Evolutionary conservation across 2,329 filamentous ascomycete species (phyloP).

Genomic region (Atkinsonella texensis): DNA sequence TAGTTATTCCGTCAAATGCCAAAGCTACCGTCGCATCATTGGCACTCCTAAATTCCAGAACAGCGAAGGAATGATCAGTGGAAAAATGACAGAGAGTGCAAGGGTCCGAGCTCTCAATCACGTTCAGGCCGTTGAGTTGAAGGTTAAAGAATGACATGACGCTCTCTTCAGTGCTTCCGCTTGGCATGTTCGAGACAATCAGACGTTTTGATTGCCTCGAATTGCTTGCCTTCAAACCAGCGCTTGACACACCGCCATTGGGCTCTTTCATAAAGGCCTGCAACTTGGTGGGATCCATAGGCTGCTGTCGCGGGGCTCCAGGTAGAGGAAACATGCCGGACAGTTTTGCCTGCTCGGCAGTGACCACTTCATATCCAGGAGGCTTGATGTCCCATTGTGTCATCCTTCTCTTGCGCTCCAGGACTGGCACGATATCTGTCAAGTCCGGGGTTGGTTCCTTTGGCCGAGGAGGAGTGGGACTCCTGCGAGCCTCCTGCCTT

Average conservation of each 20-base stretch:
- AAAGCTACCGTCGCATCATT: constrained; percentile 84
- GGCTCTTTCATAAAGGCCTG: constrained; percentile 95
- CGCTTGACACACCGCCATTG: constrained; percentile 54
- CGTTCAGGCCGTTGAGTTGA: constrained; percentile 92
- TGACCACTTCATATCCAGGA: constrained; percentile 94
- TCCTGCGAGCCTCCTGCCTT: constrained; percentile 50
- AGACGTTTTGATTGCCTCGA: constrained; percentile 90
- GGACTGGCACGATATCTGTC: constrained; percentile 69
- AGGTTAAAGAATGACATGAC: constrained; percentile 86
- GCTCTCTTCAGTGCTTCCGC: constrained; percentile 59
- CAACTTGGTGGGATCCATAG: constrained; percentile 86
- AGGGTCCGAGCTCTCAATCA: constrained; percentile 71
- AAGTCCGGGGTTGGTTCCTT: constrained; percentile 93
- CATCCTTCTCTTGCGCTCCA: constrained; percentile 79
- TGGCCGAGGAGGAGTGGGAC: constrained; percentile 72
- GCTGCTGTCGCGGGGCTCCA: constrained; percentile 85
- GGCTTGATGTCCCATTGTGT: constrained; percentile 99
- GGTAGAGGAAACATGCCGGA: constrained; percentile 98
- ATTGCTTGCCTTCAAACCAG: constrained; percentile 83
- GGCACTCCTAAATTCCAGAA: constrained; percentile 81
- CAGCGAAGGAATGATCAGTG: constrained; percentile 65
- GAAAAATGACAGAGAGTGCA: constrained; percentile 77
- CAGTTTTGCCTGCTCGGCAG: constrained; percentile 94
- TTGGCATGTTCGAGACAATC: constrained; percentile 72
- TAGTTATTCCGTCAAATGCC: constrained; percentile 77